phyloP scores from a whole-genome alignment of 2,329 filamentous ascomycete species.

The Fusarium nanum region DNA sequence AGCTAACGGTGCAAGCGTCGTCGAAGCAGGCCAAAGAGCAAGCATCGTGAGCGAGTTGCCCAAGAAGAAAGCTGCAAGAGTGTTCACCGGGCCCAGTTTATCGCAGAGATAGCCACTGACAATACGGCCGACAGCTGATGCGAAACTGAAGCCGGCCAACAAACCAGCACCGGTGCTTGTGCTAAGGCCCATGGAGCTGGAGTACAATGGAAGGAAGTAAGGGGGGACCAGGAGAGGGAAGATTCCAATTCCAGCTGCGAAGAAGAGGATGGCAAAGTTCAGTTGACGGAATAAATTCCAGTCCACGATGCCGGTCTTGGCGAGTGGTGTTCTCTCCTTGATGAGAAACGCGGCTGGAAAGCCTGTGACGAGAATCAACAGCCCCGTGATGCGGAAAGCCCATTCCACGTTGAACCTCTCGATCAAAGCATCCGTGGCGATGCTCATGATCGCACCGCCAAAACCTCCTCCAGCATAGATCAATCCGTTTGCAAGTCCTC shows the following conservation, averaged over 20 bases:
- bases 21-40: slow-evolving; percentile 70
- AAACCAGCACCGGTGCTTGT: slow-evolving; percentile 66
- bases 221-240: slow-evolving; percentile 71
- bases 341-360: slow-evolving; percentile 67
- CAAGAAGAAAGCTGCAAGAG: slow-evolving; percentile 61
- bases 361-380: slow-evolving; percentile 64
- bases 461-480: slow-evolving; percentile 66
- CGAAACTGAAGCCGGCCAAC: slow-evolving; percentile 70
- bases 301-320: slow-evolving; percentile 56
- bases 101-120: slow-evolving; percentile 66
- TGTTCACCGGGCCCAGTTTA: slow-evolving; percentile 65
- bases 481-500: slow-evolving; percentile 67
- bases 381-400: slow-evolving; percentile 64
- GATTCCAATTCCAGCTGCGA: slow-evolving; percentile 65
- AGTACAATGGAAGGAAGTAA: slow-evolving; percentile 70
- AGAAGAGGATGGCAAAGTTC: slow-evolving; percentile 64
- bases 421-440: slow-evolving; percentile 62
- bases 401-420: slow-evolving; percentile 59
- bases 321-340: slow-evolving; percentile 54
- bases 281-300: slow-evolving; percentile 65
- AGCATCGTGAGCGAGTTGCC: slow-evolving; percentile 69
- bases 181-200: slow-evolving; percentile 64
- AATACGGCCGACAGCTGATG: slow-evolving; percentile 69
- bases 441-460: slow-evolving; percentile 65
- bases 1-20: slow-evolving; percentile 63